Conservation (phyloP, 2,329 filamentous ascomycete species). For the Claviceps cyperi region DNA sequence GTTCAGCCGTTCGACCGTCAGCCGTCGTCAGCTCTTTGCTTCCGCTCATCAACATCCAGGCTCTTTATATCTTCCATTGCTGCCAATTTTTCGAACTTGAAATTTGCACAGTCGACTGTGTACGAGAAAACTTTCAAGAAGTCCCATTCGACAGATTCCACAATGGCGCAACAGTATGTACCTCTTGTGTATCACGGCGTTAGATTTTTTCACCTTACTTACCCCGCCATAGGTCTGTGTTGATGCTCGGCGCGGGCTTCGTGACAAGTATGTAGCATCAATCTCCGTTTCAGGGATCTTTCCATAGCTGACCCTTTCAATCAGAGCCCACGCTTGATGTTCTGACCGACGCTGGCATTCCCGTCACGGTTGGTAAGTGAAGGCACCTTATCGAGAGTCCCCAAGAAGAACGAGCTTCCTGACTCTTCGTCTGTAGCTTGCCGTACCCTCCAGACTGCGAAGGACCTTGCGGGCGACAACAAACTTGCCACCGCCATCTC, state of each 20-base stretch:
- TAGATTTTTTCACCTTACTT: neutral
- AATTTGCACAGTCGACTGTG: neutral
- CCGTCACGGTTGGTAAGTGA: constrained; percentile 46
- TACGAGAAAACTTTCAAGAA: neutral
- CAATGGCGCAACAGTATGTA: constrained; percentile 5
- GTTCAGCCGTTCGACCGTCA: neutral
- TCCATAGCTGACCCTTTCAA: neutral
- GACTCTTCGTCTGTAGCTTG: constrained; percentile 41
- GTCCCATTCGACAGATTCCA: neutral
- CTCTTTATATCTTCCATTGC: neutral
- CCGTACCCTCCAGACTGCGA: constrained; percentile 61
- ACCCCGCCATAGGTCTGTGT: constrained; percentile 8
- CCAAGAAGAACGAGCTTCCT: neutral
- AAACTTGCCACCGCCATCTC: constrained; percentile 62
- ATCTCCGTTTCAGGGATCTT: neutral
- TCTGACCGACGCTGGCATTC: constrained; percentile 43
- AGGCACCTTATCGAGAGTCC: neutral
- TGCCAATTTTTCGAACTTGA: neutral
- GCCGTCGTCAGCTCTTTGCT: neutral
- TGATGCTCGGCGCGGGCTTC: constrained; percentile 39
- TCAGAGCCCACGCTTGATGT: constrained; percentile 47
- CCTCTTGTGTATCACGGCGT: neutral
- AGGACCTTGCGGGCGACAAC: constrained; percentile 60
- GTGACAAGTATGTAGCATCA: constrained; percentile 27
- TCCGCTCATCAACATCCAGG: neutral